Evolutionary conservation across 1,284 basidiomycete species (phyloP).

Genomic region (Phenoliferia sp.): DNA sequence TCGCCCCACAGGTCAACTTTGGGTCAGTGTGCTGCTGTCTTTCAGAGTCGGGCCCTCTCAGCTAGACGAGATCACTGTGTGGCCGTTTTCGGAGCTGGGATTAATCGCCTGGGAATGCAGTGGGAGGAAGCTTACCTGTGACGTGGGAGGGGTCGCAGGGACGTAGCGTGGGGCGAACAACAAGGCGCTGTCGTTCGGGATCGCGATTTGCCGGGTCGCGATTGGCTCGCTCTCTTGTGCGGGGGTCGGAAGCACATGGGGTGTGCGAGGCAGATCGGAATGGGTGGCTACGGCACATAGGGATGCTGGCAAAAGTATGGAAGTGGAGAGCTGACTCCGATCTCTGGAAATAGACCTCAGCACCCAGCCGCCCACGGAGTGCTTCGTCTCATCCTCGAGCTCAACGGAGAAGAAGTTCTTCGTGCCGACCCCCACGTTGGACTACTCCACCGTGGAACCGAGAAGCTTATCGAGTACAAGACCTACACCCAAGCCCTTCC

Average conservation of each 20-base stretch:
- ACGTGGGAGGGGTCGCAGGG: background rate
- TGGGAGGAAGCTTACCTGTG: background rate
- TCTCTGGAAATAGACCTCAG: conserved; percentile 55
- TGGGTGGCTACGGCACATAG: background rate
- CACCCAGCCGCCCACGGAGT: conserved; percentile 99
- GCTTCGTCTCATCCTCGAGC: conserved; percentile 91
- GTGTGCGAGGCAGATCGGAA: background rate
- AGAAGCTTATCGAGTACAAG: conserved; percentile 99
- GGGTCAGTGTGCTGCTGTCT: conserved; percentile 27
- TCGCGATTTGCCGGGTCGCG: background rate
- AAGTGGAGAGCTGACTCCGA: background rate
- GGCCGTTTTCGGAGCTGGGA: too few relatives aligned
- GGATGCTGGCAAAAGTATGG: background rate
- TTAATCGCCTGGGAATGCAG: background rate
- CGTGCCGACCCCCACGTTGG: conserved; percentile 71
- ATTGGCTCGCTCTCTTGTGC: background rate
- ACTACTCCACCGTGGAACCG: conserved; percentile 92
- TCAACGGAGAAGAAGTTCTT: conserved; percentile 76
- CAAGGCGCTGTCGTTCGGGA: background rate
- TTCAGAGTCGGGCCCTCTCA: too few relatives aligned
- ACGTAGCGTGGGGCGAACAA: background rate
- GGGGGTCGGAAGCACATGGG: conserved; percentile 1
- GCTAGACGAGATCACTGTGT: too few relatives aligned
- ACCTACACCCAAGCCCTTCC: conserved; percentile 91
- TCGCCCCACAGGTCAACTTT: conserved; percentile 43